A percentile compares a stretch with the other conserved stretches of the same genome.
These are phyloP conservation scores for Hypoxylon sp. DNA, from an alignment of 2,329 filamentous ascomycete genomes.

Conservation along the genomic window DNA sequence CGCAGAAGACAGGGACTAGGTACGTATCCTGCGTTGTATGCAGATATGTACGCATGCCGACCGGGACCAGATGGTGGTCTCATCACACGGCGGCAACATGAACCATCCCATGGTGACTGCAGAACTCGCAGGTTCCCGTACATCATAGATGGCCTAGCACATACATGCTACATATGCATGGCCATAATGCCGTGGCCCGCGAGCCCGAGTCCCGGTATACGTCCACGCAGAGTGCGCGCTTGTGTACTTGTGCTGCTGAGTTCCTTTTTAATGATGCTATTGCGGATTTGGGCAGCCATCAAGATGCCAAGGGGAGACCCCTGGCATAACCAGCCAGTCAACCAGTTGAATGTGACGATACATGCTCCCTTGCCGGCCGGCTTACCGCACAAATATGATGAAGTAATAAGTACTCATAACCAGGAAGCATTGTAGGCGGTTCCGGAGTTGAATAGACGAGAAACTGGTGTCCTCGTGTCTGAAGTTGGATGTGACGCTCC, in stretches of 20 bases:
- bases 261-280: slow-evolving; percentile 34
- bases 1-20: slow-evolving; percentile 46
- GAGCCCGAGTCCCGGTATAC: slow-evolving; percentile 50
- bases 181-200: slow-evolving; percentile 49
- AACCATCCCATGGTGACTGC: slow-evolving; percentile 50
- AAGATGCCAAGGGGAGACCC: slow-evolving; percentile 41
- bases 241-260: slow-evolving; percentile 30
- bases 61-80: slow-evolving; percentile 44
- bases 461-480: slow-evolving; percentile 36
- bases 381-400: slow-evolving; percentile 31
- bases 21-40: slow-evolving; percentile 41
- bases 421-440: slow-evolving; percentile 24
- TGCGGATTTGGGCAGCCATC: slow-evolving; percentile 41
- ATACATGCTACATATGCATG: slow-evolving; percentile 52
- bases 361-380: slow-evolving; percentile 36
- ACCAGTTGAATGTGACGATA: slow-evolving; percentile 37
- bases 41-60: slow-evolving; percentile 43
- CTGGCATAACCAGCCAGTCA: slow-evolving; percentile 35
- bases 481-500: slow-evolving; percentile 37
- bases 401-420: slow-evolving; percentile 32
- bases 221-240: slow-evolving; percentile 35
- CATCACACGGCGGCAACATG: slow-evolving; percentile 46
- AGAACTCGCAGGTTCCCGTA: slow-evolving; percentile 46
- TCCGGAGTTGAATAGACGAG: slow-evolving; percentile 23
- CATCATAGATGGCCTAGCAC: slow-evolving; percentile 48